phyloP scores from a whole-genome alignment of 164 flowering plant species.

The Vitis labrusca region DNA sequence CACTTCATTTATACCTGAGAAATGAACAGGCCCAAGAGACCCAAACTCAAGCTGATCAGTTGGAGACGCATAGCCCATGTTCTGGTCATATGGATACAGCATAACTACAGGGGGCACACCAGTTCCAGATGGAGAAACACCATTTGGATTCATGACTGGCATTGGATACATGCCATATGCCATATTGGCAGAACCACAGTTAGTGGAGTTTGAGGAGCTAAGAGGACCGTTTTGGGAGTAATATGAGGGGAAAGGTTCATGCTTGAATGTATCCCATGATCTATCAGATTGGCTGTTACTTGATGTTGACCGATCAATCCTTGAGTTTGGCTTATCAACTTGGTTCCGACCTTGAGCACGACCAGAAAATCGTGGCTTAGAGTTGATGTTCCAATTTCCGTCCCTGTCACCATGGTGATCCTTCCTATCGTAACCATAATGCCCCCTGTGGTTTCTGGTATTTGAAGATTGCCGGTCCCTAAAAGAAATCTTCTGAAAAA shows the following conservation, averaged over 20 bases:
- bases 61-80: constrained; percentile 42
- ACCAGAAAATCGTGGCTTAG: constrained; percentile 60
- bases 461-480: constrained; percentile 70
- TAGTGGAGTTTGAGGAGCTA: constrained; percentile 38
- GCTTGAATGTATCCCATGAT: constrained; percentile 59
- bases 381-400: constrained; percentile 67
- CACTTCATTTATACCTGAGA: constrained; percentile 46
- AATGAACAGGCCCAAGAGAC: constrained; percentile 70
- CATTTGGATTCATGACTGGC: constrained; percentile 49
- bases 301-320: constrained; percentile 45
- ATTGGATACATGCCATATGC: constrained; percentile 73
- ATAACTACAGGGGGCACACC: constrained; percentile 61
- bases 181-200: constrained; percentile 46
- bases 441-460: constrained; percentile 51
- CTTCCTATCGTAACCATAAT: constrained; percentile 59
- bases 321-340: constrained; percentile 57
- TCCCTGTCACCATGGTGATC: constrained; percentile 82
- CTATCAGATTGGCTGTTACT: constrained; percentile 58
- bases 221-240: constrained; percentile 66
- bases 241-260: constrained; percentile 51
- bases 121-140: constrained; percentile 63
- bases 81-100: constrained; percentile 82
- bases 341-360: constrained; percentile 67
- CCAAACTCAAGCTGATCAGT: constrained; percentile 89
- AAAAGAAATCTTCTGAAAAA: constrained; percentile 57